These are phyloP conservation scores for Phytophthora chlamydospora DNA, from an alignment of 352 stramenopile species.

Conservation along the genomic window DNA sequence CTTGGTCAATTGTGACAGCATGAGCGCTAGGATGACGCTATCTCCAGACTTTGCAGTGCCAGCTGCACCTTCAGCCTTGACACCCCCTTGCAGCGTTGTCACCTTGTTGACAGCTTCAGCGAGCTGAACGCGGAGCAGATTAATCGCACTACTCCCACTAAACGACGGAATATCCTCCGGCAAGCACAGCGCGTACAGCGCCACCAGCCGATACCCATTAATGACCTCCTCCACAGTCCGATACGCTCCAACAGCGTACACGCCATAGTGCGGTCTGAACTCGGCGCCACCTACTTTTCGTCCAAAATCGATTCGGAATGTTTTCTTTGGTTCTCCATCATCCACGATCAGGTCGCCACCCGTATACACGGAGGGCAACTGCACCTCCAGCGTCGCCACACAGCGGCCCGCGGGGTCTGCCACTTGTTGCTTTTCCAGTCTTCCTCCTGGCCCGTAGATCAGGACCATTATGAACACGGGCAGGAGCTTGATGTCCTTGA, in stretches of 20 bases:
- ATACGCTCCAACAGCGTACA: slow-evolving; percentile 5
- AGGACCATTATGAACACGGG: background rate
- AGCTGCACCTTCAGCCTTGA: too few relatives aligned
- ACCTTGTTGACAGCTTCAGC: background rate
- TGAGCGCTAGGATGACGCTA: too few relatives aligned
- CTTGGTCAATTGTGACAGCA: too few relatives aligned
- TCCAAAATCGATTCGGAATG: slow-evolving; percentile 5
- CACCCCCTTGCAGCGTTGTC: too few relatives aligned
- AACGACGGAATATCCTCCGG: background rate
- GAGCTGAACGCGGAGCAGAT: background rate
- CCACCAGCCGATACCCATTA: slow-evolving; percentile 5
- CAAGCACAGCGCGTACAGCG: slow-evolving; percentile 15
- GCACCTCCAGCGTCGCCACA: slow-evolving; percentile 12
- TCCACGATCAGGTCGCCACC: slow-evolving; percentile 13
- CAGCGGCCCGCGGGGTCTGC: background rate
- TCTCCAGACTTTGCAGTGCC: too few relatives aligned
- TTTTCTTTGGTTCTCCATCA: background rate
- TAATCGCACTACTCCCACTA: background rate
- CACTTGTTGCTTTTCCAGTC: background rate
- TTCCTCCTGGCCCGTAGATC: slow-evolving; percentile 3
- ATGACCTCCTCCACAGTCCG: slow-evolving; percentile 5
- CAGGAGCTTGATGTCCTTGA: slow-evolving; percentile 1
- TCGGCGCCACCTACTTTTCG: background rate
- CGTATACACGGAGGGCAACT: slow-evolving; percentile 5
- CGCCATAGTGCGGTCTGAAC: slow-evolving; percentile 8